A percentile compares a stretch with the other conserved stretches of the same genome.
Evolutionary conservation across 306 rosid species (phyloP).

Genomic region (Trichosanthes cucumerina): DNA sequence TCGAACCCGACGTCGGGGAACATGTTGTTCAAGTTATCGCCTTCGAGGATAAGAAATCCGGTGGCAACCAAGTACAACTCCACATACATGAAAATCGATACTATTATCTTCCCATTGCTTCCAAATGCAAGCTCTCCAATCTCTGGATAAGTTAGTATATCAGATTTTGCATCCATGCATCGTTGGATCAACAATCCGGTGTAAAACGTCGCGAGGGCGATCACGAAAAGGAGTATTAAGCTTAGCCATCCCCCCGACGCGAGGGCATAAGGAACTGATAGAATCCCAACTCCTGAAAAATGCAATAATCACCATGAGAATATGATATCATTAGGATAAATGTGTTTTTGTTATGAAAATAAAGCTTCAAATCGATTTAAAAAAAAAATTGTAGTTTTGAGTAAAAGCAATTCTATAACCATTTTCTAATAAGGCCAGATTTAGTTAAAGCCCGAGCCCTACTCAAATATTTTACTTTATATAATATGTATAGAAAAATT

Average conservation of each 20-base stretch:
- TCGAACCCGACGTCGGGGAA: slow-evolving; percentile 28
- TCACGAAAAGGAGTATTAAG: slow-evolving; percentile 36
- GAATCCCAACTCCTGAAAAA: slow-evolving; percentile 66
- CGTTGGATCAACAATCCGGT: slow-evolving; percentile 47
- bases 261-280: slow-evolving; percentile 74
- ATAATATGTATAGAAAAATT: too few relatives aligned
- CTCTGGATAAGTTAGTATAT: slow-evolving; percentile 54
- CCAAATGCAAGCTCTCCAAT: slow-evolving; percentile 79
- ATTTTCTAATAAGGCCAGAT: too few relatives aligned
- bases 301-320: not conserved
- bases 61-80: slow-evolving; percentile 69
- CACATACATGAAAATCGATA: slow-evolving; percentile 44
- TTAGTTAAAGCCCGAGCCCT: too few relatives aligned
- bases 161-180: slow-evolving; percentile 60
- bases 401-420: too few relatives aligned
- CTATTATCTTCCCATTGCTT: slow-evolving; percentile 31
- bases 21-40: slow-evolving; percentile 56
- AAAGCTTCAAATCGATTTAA: too few relatives aligned
- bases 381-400: too few relatives aligned
- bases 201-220: slow-evolving; percentile 45
- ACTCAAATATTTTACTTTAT: too few relatives aligned
- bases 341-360: not conserved
- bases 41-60: slow-evolving; percentile 74
- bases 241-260: slow-evolving; percentile 83
- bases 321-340: not conserved